phyloP scores from a whole-genome alignment of 345 rosid genomes.

The Eucalyptus erythrocorys region DNA sequence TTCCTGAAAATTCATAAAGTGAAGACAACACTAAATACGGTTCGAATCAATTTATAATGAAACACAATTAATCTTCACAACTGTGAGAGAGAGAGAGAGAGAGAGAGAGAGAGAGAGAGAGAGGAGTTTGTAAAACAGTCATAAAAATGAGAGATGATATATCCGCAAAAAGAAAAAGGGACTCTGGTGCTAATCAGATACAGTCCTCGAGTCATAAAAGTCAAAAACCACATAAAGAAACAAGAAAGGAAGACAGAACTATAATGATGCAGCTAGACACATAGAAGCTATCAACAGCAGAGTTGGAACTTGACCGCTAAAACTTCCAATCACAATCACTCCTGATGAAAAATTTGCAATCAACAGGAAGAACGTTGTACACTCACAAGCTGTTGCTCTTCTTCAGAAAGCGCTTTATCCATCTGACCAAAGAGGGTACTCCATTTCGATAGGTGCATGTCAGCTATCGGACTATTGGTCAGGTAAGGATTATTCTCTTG shows the following conservation, averaged over 20 bases:
- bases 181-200: neutral
- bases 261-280: neutral
- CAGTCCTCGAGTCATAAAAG: neutral
- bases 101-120: neutral
- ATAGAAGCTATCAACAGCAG: neutral
- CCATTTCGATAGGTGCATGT: constrained; percentile 61
- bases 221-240: neutral
- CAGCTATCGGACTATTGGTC: constrained; percentile 15
- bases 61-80: neutral
- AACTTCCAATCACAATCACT: neutral
- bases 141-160: neutral
- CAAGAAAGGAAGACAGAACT: neutral
- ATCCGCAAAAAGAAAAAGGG: neutral
- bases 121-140: neutral
- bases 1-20: constrained; percentile 43
- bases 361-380: neutral
- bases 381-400: constrained; percentile 82
- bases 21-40: neutral
- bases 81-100: neutral
- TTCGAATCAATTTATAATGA: neutral
- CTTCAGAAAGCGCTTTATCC: constrained; percentile 65
- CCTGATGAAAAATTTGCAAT: neutral
- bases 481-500: constrained; percentile 24
- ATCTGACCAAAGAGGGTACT: constrained; percentile 60
- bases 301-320: neutral